Conservation (phyloP, 1,284 basidiomycete genomes). For the Cystobasidiaceae sp. region DNA sequence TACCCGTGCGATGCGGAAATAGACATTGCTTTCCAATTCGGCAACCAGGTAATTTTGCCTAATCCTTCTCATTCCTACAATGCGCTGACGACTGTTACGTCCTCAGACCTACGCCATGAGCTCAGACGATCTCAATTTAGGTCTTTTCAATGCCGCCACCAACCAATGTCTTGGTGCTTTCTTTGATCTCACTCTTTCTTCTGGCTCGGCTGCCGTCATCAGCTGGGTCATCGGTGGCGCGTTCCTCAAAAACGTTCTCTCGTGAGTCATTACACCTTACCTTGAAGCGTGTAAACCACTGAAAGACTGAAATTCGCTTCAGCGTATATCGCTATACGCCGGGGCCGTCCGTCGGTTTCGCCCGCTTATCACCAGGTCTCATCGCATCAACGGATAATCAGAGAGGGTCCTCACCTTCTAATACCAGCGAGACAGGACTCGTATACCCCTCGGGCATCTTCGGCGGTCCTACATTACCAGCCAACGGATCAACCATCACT, state of each 20-base stretch:
- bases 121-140: conserved; percentile 44
- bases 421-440: background rate
- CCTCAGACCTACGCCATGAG: conserved; percentile 41
- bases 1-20: conserved; percentile 39
- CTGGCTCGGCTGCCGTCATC: conserved; percentile 54
- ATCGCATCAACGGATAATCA: background rate
- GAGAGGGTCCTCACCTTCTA: background rate
- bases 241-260: conserved; percentile 46
- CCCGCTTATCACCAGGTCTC: conserved; percentile 15
- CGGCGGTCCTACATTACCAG: conserved; percentile 12
- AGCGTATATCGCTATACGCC: conserved; percentile 29
- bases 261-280: conserved; percentile 42
- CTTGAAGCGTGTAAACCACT: background rate
- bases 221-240: conserved; percentile 49
- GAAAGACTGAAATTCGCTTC: background rate
- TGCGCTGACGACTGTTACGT: background rate
- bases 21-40: conserved; percentile 37
- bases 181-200: conserved; percentile 45
- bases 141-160: conserved; percentile 36
- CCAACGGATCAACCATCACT: conserved; percentile 15
- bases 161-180: conserved; percentile 44
- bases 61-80: background rate
- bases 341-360: conserved; percentile 28
- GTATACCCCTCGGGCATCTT: conserved; percentile 13
- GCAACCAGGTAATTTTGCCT: conserved; percentile 33